phyloP scores from a whole-genome alignment of 2,329 filamentous ascomycete genomes.

The Sporothrix euskadiensis region DNA sequence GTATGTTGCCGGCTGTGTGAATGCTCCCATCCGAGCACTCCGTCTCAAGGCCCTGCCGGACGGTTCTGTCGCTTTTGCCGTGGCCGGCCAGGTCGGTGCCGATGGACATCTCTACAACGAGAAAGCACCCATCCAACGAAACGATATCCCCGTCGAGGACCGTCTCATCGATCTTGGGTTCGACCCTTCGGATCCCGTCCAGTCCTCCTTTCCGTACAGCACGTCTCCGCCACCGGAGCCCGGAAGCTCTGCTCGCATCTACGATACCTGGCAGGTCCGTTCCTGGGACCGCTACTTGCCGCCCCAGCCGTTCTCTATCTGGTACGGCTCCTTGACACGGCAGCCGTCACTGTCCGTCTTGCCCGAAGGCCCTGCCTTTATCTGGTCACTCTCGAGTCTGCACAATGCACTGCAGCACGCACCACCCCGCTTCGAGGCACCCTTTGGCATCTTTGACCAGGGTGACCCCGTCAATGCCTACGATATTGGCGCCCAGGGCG shows the following conservation, averaged over 20 bases:
- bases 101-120: conserved; percentile 42
- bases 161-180: neutral
- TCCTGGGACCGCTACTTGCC: conserved; percentile 40
- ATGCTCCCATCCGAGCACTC: conserved; percentile 40
- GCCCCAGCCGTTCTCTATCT: conserved; percentile 41
- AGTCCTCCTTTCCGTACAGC: neutral
- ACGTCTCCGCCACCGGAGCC: neutral
- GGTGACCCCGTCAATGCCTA: conserved; percentile 35
- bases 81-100: conserved; percentile 39
- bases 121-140: neutral
- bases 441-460: conserved; percentile 36
- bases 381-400: conserved; percentile 40
- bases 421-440: conserved; percentile 38
- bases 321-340: conserved; percentile 41
- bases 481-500: conserved; percentile 41
- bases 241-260: conserved; percentile 40
- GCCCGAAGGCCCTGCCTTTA: conserved; percentile 28
- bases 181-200: neutral
- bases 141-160: neutral
- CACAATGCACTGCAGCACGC: conserved; percentile 40
- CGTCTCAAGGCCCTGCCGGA: conserved; percentile 41
- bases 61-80: conserved; percentile 42
- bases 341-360: neutral
- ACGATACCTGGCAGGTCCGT: conserved; percentile 40
- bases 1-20: conserved; percentile 38